phyloP scores from a whole-genome alignment of 192 early-diverging fungal species.

The Coemansia sp. region DNA sequence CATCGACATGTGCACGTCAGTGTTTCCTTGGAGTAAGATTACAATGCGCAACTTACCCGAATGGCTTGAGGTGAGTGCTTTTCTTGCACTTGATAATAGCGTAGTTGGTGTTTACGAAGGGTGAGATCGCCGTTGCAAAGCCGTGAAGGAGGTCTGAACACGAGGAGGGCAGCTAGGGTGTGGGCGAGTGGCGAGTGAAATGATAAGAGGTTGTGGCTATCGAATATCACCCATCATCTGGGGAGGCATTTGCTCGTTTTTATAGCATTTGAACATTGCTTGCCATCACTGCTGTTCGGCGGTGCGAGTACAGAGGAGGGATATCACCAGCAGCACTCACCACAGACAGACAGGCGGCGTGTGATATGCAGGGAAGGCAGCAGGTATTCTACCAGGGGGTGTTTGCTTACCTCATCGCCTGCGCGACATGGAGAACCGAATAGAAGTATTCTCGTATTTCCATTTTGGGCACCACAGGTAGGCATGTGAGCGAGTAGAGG shows the following conservation, averaged over 20 bases:
- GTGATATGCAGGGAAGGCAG: background rate
- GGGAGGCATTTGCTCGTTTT: background rate
- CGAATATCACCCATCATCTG: background rate
- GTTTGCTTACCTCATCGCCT: background rate
- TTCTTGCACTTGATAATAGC: background rate
- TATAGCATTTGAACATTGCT: background rate
- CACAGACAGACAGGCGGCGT: background rate
- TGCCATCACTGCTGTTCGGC: background rate
- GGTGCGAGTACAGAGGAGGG: no score
- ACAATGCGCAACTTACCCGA: background rate
- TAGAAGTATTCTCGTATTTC: background rate
- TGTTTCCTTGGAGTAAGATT: background rate
- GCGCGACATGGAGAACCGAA: background rate
- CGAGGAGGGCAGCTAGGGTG: background rate
- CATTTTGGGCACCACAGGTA: background rate
- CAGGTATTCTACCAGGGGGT: background rate
- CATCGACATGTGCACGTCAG: background rate
- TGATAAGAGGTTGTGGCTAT: background rate
- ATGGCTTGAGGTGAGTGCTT: background rate
- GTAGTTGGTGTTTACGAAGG: background rate
- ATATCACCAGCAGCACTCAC: background rate
- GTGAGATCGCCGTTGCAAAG: background rate
- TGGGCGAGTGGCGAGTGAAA: background rate
- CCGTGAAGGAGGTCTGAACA: background rate
- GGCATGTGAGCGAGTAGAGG: background rate